These are phyloP conservation scores for Phycomyces blakesleeanus DNA, from an alignment of 192 early-diverging fungal genomes.

Conservation along the genomic window DNA sequence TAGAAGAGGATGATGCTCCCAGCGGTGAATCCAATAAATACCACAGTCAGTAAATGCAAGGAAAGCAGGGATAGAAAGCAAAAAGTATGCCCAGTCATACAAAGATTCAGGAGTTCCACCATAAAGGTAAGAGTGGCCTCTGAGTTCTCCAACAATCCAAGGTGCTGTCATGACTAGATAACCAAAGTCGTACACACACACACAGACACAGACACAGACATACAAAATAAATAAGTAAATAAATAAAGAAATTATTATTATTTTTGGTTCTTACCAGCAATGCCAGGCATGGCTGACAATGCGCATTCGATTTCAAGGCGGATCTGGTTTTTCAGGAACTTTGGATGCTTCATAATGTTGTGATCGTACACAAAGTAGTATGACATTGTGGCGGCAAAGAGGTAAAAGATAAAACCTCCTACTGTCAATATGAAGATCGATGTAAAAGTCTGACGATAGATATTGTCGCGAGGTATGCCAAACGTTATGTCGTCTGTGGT, in stretches of 20 bases:
- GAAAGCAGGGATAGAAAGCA: constrained; percentile 66
- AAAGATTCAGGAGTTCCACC: constrained; percentile 19
- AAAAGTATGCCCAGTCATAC: constrained; percentile 74
- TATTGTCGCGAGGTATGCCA: constrained; percentile 51
- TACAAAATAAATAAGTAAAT: background rate
- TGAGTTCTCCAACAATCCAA: constrained; percentile 88
- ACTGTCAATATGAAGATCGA: constrained; percentile 68
- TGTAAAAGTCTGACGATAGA: constrained; percentile 69
- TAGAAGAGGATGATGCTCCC: constrained; percentile 83
- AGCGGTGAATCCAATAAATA: constrained; percentile 97
- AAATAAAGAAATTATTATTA: no score
- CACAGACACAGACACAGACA: no score
- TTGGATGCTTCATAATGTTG: constrained; percentile 87
- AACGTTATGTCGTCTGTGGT: constrained; percentile 32
- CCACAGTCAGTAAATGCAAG: constrained; percentile 91
- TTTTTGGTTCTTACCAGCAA: constrained; percentile 56
- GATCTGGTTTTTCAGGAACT: constrained; percentile 88
- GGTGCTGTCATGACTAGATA: constrained; percentile 81
- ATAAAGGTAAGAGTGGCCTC: constrained; percentile 76
- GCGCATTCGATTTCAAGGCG: constrained; percentile 82
- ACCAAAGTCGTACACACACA: no score
- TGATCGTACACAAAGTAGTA: constrained; percentile 89
- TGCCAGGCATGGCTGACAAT: constrained; percentile 73
- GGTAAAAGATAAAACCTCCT: constrained; percentile 80
- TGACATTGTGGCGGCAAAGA: constrained; percentile 67